Base-by-base conservation (phyloP, 495 filamentous ascomycete species). In the Podospora pseudoanserina region DNA sequence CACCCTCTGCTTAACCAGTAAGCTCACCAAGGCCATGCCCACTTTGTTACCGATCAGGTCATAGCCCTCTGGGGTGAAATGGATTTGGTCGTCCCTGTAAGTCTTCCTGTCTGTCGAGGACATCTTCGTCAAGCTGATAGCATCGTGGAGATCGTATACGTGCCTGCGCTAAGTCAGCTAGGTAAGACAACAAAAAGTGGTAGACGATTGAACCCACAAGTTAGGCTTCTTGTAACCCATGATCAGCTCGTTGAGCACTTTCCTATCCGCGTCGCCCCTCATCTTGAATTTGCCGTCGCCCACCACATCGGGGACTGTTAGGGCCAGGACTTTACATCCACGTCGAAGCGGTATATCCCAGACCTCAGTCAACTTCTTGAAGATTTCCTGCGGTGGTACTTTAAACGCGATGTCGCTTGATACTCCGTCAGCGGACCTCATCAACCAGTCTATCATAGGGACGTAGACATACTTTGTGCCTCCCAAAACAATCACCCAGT, bases 11-110 rank as follows among this genome's bases (percentile, higher is more conserved):
- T 74, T 73, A 67, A 78, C 72, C 26, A 85, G 65, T 5, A 85
- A 67, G 9, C 74, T 75, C 60, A 84, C 75, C 5, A 88, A 68
- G 56, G 75, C 77, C 32, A 79, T 76, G 58, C 79, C 86, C 59
- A 89, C 79, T 62, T 80, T 77, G 62, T 82, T 71, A 0, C 88
- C 88, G 68, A 91, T 84, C 59, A 83, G 65, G 65, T 86, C 79
- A 77, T 91, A 90, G 15, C 88, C 88, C 26, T 74, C 78, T 3
- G 81, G 73, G 6, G 82, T 87, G 58, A 90, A 79, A 76, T 91
- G 88, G 27, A 90, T 65, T 18, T 82, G 83, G 79, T 91, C 88
- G 70, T 88, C 83, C 83, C 86, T 89, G 64, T 86, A 83, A 54
- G 74, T 75, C 4, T 79, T 63, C 19, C 80, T 72, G 66, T 84